Evolutionary conservation across 441 rosid genomes (phyloP).

Genomic region (Arabidopsis lyrata): DNA sequence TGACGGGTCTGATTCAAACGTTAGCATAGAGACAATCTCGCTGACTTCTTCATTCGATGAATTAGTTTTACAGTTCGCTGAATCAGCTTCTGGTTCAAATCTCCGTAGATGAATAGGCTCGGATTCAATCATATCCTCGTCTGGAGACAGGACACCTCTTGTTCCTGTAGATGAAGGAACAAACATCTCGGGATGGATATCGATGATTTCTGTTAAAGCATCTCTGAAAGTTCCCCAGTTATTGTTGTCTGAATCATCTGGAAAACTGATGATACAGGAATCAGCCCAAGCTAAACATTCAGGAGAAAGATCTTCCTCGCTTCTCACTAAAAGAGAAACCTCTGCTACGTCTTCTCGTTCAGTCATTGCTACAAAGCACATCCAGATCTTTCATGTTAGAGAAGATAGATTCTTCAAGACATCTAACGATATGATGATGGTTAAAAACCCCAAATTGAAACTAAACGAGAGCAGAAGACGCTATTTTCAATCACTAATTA

Average conservation of each 20-base stretch:
- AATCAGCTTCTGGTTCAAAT: conserved; percentile 36
- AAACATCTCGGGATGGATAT: conserved; percentile 47
- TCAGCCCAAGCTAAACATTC: conserved; percentile 85
- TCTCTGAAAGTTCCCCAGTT: conserved; percentile 67
- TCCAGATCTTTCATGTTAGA: conserved; percentile 5
- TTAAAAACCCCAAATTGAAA: background rate
- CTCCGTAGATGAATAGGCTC: conserved; percentile 18
- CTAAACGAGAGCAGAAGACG: background rate
- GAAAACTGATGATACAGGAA: conserved; percentile 69
- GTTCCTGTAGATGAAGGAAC: conserved; percentile 38
- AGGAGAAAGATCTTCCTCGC: conserved; percentile 55
- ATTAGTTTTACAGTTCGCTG: background rate
- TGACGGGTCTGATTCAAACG: conserved; percentile 39
- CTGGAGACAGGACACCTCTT: conserved; percentile 24
- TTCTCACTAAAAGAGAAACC: conserved; percentile 47
- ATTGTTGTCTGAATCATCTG: conserved; percentile 52
- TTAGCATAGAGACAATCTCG: conserved; percentile 30
- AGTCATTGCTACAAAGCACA: conserved; percentile 55
- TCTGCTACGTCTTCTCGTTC: conserved; percentile 49
- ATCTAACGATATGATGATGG: background rate
- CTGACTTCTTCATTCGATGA: conserved; percentile 34
- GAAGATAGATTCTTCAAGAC: background rate
- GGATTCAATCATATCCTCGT: conserved; percentile 35
- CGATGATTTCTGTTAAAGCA: conserved; percentile 60
- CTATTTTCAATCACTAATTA: background rate